Evolutionary conservation across 2,329 filamentous ascomycete species (phyloP).

Genomic region (Canariomyces notabilis): DNA sequence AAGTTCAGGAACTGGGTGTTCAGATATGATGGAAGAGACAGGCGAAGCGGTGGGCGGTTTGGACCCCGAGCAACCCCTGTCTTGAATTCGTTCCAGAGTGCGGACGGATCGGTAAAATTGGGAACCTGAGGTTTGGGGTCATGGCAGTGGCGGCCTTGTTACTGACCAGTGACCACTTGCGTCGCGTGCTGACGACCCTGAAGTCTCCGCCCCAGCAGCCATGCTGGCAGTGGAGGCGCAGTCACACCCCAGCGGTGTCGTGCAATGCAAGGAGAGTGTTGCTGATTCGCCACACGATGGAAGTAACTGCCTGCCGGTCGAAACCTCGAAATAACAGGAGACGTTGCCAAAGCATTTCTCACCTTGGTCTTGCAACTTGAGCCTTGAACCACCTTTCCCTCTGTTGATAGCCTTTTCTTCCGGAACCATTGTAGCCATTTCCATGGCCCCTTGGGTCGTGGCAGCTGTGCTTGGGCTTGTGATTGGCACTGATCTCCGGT

Average conservation of each 20-base stretch:
- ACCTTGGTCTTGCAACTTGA: not conserved
- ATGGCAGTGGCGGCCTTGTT: not conserved
- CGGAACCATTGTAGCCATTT: not conserved
- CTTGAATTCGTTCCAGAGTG: conserved; percentile 18
- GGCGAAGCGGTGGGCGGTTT: conserved; percentile 11
- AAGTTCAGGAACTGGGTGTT: no score
- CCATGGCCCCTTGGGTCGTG: not conserved
- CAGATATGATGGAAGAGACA: not conserved
- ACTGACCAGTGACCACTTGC: not conserved
- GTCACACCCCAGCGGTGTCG: not conserved
- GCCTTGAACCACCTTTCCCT: not conserved
- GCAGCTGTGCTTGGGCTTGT: not conserved
- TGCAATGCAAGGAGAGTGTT: not conserved
- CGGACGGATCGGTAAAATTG: conserved; percentile 8
- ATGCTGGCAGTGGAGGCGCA: not conserved
- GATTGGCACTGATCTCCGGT: not conserved
- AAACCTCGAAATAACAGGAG: no score
- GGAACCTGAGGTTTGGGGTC: no score
- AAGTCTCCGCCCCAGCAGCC: not conserved
- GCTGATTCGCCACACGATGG: not conserved
- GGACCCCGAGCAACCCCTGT: conserved; percentile 17
- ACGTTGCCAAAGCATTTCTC: no score
- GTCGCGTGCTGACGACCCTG: conserved; percentile 14
- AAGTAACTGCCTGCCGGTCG: not conserved
- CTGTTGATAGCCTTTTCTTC: not conserved